Percentiles rank a stretch among this genome's conserved stretches.
phyloP scores from a whole-genome alignment of 768 basidiomycete species.

The Termitomyces sp. region DNA sequence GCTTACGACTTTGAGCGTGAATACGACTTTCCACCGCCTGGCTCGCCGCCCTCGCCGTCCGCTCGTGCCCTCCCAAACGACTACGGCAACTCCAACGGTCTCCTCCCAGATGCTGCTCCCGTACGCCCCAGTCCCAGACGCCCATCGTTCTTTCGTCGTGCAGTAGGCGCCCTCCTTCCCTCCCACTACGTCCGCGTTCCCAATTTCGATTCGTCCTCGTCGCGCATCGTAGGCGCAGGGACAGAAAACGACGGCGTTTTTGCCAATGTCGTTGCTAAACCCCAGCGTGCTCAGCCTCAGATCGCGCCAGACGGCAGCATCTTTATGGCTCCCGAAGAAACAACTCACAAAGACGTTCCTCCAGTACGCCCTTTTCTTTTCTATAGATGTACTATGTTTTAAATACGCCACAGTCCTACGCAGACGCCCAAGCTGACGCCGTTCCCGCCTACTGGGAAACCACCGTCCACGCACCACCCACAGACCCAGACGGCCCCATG shows the following conservation, averaged over 20 bases:
- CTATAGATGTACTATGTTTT: neutral
- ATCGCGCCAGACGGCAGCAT: conserved; percentile 48
- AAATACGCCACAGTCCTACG: conserved; percentile 57
- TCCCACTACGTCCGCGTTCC: conserved; percentile 54
- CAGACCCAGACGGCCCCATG: conserved; percentile 49
- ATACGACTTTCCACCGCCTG: conserved; percentile 73
- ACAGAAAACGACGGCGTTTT: conserved; percentile 92
- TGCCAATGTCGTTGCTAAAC: conserved; percentile 90
- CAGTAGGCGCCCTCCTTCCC: conserved; percentile 57
- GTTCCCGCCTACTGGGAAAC: conserved; percentile 98
- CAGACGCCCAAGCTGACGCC: conserved; percentile 81
- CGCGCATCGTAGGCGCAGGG: conserved; percentile 58
- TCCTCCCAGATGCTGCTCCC: conserved; percentile 24
- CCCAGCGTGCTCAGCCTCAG: conserved; percentile 42
- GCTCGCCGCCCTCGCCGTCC: conserved; percentile 65
- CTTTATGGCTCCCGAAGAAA: conserved; percentile 71
- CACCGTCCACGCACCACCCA: conserved; percentile 67
- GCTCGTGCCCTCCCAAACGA: conserved; percentile 56
- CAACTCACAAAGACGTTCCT: conserved; percentile 67
- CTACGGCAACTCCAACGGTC: conserved; percentile 66
- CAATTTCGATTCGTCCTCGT: too few species aligned
- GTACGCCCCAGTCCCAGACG: conserved; percentile 44
- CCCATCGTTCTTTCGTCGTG: conserved; percentile 53
- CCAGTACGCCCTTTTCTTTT: conserved; percentile 53
- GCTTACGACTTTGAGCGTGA: conserved; percentile 79